These are phyloP conservation scores for Candida xiaguanensis DNA, from an alignment of 805 yeast genomes.

Conservation along the genomic window DNA sequence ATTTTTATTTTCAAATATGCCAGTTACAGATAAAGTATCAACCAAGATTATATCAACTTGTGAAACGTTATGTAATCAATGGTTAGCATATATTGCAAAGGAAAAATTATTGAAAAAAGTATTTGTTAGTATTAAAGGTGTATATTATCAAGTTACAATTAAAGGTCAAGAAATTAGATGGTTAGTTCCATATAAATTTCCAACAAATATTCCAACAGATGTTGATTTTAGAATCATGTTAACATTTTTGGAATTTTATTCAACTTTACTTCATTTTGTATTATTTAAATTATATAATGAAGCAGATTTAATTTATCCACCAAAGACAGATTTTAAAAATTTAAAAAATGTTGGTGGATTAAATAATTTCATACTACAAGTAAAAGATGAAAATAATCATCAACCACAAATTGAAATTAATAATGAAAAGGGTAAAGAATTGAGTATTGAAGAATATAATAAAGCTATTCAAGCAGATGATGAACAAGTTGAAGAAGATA, in stretches of 20 bases:
- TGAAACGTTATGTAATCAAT: slow-evolving; percentile 80
- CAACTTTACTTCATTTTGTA: slow-evolving; percentile 85
- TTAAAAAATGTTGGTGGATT: slow-evolving; percentile 88
- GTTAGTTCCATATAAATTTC: slow-evolving; percentile 96
- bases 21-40: slow-evolving; percentile 81
- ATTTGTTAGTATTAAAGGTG: slow-evolving; percentile 95
- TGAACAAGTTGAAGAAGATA: slow-evolving; percentile 15
- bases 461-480: slow-evolving; percentile 52
- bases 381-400: slow-evolving; percentile 32
- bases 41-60: slow-evolving; percentile 86
- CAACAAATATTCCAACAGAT: slow-evolving; percentile 90
- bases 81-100: slow-evolving; percentile 90
- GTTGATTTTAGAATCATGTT: slow-evolving; percentile 96
- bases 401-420: slow-evolving; percentile 17
- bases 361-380: slow-evolving; percentile 73
- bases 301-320: slow-evolving; percentile 85
- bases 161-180: slow-evolving; percentile 92
- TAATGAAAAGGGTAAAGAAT: slow-evolving; percentile 28
- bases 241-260: slow-evolving; percentile 93
- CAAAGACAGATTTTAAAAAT: slow-evolving; percentile 68
- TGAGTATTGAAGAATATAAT: slow-evolving; percentile 39
- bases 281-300: slow-evolving; percentile 83
- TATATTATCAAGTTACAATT: slow-evolving; percentile 85
- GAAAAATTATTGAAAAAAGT: slow-evolving; percentile 82
- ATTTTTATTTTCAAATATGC: slow-evolving; percentile 90